A percentile compares a stretch with the other conserved stretches of the same genome.
These are phyloP conservation scores for Botrytis fragariae DNA, from an alignment of 2,329 filamentous ascomycete genomes.

Conservation along the genomic window DNA sequence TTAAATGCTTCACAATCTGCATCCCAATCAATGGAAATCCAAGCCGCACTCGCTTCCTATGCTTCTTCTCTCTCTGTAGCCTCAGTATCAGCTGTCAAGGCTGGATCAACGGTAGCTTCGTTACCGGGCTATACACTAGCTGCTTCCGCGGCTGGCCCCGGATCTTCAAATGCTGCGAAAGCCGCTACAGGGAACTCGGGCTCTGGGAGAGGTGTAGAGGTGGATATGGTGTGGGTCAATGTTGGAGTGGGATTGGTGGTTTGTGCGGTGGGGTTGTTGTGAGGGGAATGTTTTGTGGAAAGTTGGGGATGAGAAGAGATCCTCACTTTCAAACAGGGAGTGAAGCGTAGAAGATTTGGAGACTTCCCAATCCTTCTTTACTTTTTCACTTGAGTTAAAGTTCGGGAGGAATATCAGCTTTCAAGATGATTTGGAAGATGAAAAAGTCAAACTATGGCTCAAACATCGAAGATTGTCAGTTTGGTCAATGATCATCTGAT, in stretches of 20 bases:
- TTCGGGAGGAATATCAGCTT: neutral
- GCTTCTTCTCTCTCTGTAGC: neutral
- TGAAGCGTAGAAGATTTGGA: neutral
- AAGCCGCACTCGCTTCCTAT: neutral
- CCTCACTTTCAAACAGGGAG: neutral
- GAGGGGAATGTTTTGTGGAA: neutral
- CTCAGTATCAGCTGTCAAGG: neutral
- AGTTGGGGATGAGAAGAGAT: neutral
- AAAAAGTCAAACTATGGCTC: neutral
- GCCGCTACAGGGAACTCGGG: neutral
- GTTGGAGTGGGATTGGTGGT: neutral
- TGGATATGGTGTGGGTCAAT: neutral
- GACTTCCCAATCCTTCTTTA: neutral
- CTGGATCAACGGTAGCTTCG: neutral
- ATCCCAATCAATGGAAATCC: neutral
- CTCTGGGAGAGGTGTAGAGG: neutral
- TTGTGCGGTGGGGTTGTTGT: neutral
- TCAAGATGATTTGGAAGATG: neutral
- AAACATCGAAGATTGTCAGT: neutral
- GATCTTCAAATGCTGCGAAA: neutral
- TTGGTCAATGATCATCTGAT: neutral
- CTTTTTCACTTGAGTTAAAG: neutral
- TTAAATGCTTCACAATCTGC: constrained; percentile 1
- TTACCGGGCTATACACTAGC: neutral
- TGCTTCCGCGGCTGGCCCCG: neutral